Evolutionary conservation across 2,329 filamentous ascomycete species (phyloP).

Genomic region (Hirsutella rhossiliensis): DNA sequence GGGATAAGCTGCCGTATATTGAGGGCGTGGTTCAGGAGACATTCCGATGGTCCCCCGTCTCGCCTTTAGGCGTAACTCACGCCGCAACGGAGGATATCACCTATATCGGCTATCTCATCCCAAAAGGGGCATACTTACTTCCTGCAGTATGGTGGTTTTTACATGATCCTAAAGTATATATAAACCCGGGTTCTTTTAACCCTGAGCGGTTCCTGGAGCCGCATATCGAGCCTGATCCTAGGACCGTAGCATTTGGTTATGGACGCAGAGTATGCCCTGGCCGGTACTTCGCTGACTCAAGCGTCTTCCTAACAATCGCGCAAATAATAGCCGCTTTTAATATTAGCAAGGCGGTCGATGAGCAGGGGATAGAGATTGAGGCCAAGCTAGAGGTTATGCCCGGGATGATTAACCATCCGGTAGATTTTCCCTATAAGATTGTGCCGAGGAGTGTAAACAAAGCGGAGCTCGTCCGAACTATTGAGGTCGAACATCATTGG

Average conservation of each 20-base stretch:
- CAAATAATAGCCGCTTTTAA: background rate
- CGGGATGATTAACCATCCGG: background rate
- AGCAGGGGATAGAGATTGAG: background rate
- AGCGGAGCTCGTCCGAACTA: background rate
- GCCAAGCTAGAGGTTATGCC: background rate
- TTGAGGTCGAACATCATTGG: background rate
- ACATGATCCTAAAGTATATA: slow-evolving; percentile 60
- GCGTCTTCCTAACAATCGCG: background rate
- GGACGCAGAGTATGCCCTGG: background rate
- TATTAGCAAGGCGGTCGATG: background rate
- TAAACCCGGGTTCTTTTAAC: too few relatives aligned
- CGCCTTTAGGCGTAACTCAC: slow-evolving; percentile 25
- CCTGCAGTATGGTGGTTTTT: slow-evolving; percentile 24
- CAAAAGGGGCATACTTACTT: slow-evolving; percentile 13
- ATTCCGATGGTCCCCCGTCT: slow-evolving; percentile 16
- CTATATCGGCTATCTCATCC: slow-evolving; percentile 12
- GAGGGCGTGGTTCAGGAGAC: slow-evolving; percentile 17
- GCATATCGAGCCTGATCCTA: background rate
- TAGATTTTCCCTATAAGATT: background rate
- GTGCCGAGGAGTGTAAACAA: background rate
- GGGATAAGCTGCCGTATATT: slow-evolving; percentile 29
- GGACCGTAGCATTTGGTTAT: background rate
- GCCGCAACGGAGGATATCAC: slow-evolving; percentile 16
- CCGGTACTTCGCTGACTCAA: background rate
- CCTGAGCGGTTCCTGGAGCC: background rate